phyloP scores from a whole-genome alignment of 2,329 filamentous ascomycete genomes.

The Calonectria pauciramosa region DNA sequence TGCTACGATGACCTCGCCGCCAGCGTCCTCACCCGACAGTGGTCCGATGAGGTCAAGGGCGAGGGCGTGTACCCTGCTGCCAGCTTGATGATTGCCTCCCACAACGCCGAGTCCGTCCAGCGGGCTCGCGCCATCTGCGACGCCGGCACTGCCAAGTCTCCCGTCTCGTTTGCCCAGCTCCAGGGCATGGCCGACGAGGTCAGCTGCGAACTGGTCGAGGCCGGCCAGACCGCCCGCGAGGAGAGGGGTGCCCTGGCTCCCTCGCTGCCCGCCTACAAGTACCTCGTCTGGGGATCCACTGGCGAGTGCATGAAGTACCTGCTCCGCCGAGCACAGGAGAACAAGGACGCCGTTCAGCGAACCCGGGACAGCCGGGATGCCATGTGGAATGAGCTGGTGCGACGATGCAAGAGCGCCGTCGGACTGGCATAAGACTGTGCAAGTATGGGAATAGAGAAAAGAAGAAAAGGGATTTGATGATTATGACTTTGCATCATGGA shows the following conservation, averaged over 20 bases:
- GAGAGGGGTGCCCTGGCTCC: slow-evolving; percentile 43
- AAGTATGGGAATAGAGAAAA: slow-evolving; percentile 23
- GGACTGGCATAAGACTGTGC: slow-evolving; percentile 49
- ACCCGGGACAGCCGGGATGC: slow-evolving; percentile 74
- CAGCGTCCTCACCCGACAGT: slow-evolving; percentile 72
- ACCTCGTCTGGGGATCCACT: slow-evolving; percentile 78
- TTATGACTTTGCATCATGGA: slow-evolving; percentile 43
- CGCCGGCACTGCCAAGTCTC: slow-evolving; percentile 55
- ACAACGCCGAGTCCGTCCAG: slow-evolving; percentile 82
- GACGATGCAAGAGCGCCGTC: slow-evolving; percentile 63
- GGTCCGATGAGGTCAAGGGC: slow-evolving; percentile 52
- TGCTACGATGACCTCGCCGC: slow-evolving; percentile 81
- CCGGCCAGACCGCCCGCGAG: slow-evolving; percentile 48
- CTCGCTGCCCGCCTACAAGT: slow-evolving; percentile 75
- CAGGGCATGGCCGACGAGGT: slow-evolving; percentile 98
- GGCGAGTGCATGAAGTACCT: slow-evolving; percentile 91
- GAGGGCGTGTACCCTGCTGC: slow-evolving; percentile 67
- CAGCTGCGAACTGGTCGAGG: slow-evolving; percentile 71
- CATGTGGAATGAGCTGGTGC: slow-evolving; percentile 72
- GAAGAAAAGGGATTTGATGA: slow-evolving; percentile 33
- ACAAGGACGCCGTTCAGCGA: slow-evolving; percentile 76
- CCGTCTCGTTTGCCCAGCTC: slow-evolving; percentile 74
- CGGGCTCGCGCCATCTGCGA: slow-evolving; percentile 67
- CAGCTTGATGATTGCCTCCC: slow-evolving; percentile 81
- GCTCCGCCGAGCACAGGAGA: slow-evolving; percentile 73